Percentiles rank a stretch among this genome's conserved stretches.
Evolutionary conservation across 1,139 yeast genomes (phyloP).

Genomic region (Candida neerlandica): DNA sequence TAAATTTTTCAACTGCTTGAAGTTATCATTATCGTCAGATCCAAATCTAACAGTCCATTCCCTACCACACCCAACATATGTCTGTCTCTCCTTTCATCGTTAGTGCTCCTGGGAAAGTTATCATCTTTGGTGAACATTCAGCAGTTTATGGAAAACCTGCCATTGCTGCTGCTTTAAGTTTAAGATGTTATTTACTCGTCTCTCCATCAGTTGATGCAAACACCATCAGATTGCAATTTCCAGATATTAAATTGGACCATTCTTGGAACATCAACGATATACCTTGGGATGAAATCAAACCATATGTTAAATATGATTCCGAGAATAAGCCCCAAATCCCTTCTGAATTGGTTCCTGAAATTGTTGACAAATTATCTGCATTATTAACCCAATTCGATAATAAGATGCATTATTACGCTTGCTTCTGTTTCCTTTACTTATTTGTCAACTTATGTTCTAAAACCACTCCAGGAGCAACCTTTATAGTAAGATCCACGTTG

Average conservation of each 20-base stretch:
- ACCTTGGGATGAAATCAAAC: constrained; percentile 57
- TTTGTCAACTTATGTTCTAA: constrained; percentile 60
- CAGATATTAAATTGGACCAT: constrained; percentile 71
- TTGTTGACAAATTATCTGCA: constrained; percentile 51
- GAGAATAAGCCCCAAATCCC: constrained; percentile 46
- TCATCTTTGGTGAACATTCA: constrained; percentile 95
- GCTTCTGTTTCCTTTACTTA: constrained; percentile 80
- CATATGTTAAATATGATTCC: constrained; percentile 18
- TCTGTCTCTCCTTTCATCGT: constrained; percentile 57
- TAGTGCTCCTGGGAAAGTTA: constrained; percentile 97
- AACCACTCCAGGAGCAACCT: constrained; percentile 52
- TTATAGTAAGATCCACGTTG: constrained; percentile 74
- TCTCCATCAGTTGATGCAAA: constrained; percentile 39
- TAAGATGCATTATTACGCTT: constrained; percentile 74
- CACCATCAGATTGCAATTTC: constrained; percentile 67
- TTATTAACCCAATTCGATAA: constrained; percentile 50
- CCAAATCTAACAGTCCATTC: constrained; percentile 1
- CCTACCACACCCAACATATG: not conserved
- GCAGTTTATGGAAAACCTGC: constrained; percentile 94
- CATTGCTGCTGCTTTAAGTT: constrained; percentile 83
- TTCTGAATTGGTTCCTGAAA: constrained; percentile 61
- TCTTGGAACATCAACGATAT: constrained; percentile 62
- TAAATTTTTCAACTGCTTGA: too few species aligned
- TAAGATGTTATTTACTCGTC: constrained; percentile 79
- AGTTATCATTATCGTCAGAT: too few species aligned